Base-by-base conservation (phyloP, 208 protist species). In the Leishmania major region DNA sequence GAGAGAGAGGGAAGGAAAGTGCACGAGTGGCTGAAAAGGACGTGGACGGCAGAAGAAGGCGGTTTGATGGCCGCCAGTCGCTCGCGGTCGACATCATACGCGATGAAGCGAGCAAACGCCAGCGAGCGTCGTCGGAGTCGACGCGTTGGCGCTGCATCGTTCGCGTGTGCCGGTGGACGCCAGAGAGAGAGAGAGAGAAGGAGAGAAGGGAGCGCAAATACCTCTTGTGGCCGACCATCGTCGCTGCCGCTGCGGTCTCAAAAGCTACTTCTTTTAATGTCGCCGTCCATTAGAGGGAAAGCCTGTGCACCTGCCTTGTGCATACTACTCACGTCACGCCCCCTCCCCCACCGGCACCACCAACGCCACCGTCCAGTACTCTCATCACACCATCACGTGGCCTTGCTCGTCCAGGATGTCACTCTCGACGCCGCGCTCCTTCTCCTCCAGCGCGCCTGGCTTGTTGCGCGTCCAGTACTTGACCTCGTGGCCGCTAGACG, bases 401-500 rank as follows among this genome's bases (percentile, higher is more conserved):
- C 64, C 81, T 25, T 87, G 77, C 31, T 91, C 84, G 28, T 94
- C 89, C 60, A 96, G 82, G 35, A 97, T 87, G 77, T 95, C 90
- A 10, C 93, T 90, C 72, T 95, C 88, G 40, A 84, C 91, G 3
- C 91, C 92, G 31, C 90, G 91, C 83, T 96, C 92, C 79, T 89
- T 89, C 86, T 97, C 94, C 81, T 95, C 94, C 75, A 95, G 82
- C 71, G 94, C 94, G 19, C 95, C 95, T 5, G 95, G 95, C 77
- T 95, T 96, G 73, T 96, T 96, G 45, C 95, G 89, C 45, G 86
- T 89, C 95, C 95, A 98, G 86, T 96, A 96, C 85, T 96, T 96
- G 66, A 98, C 92, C 83, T 98, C 92, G 15, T 87, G 84, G 3
- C 91, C 88, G 67, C 92, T 92, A 3, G 95, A 94, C 10, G 93